These are phyloP conservation scores for Calonectria hongkongensis DNA, from an alignment of 2,329 filamentous ascomycete species.

Conservation along the genomic window DNA sequence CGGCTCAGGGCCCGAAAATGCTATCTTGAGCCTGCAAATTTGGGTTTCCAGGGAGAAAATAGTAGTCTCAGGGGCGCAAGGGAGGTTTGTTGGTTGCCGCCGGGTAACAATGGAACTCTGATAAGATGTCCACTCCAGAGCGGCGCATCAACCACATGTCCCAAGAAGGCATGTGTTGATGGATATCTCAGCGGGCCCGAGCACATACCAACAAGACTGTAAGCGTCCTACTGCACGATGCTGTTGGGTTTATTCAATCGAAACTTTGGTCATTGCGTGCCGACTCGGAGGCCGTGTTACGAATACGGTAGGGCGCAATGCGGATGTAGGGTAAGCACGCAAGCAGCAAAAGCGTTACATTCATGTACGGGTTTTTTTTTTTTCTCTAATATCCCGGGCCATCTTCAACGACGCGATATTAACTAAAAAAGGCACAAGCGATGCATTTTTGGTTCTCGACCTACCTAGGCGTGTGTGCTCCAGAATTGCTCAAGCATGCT, in stretches of 20 bases:
- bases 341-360: conserved; percentile 3
- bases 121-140: conserved; percentile 13
- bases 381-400: neutral
- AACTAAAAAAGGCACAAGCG: neutral
- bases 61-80: conserved; percentile 3
- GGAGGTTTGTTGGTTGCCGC: conserved; percentile 13
- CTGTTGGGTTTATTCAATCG: neutral
- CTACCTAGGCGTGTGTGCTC: conserved; percentile 23
- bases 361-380: neutral
- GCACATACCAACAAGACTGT: conserved; percentile 13
- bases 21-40: neutral
- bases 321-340: conserved; percentile 28
- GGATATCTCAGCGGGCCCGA: conserved; percentile 5
- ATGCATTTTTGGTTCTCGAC: conserved; percentile 2
- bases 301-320: conserved; percentile 16
- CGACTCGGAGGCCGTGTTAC: conserved; percentile 7
- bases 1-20: conserved; percentile 30
- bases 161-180: conserved; percentile 14
- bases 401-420: neutral
- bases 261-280: conserved; percentile 19
- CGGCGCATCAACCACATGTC: neutral
- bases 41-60: conserved; percentile 12
- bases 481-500: neutral
- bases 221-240: conserved; percentile 15
- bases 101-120: conserved; percentile 21